phyloP scores from a whole-genome alignment of 1,139 yeast species.

The Arxiozyma slooffiae region DNA sequence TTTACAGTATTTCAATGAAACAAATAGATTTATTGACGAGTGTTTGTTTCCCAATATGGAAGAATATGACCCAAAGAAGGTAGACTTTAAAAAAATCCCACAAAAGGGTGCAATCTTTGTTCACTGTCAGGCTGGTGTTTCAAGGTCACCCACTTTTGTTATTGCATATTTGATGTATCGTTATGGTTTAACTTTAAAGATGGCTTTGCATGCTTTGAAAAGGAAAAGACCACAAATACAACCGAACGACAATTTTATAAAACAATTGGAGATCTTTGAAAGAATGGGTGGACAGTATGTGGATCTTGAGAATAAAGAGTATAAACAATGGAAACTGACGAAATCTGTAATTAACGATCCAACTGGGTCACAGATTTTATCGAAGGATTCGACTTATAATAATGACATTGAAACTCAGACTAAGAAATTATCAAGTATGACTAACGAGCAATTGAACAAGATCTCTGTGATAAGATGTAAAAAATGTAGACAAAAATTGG shows the following conservation, averaged over 20 bases:
- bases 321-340: constrained; percentile 43
- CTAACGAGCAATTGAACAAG: constrained; percentile 17
- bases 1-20: constrained; percentile 47
- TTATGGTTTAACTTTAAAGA: constrained; percentile 47
- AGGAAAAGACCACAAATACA: constrained; percentile 48
- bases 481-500: constrained; percentile 52
- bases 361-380: constrained; percentile 27
- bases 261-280: constrained; percentile 59
- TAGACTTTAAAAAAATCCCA: constrained; percentile 32
- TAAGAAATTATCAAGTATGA: constrained; percentile 22
- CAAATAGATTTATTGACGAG: constrained; percentile 56
- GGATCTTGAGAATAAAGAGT: constrained; percentile 33
- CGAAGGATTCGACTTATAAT: constrained; percentile 27
- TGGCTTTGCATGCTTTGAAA: constrained; percentile 63
- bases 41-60: constrained; percentile 43
- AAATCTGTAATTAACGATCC: constrained; percentile 23
- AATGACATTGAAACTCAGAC: constrained; percentile 19
- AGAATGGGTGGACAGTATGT: constrained; percentile 37
- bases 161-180: constrained; percentile 74
- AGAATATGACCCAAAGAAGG: constrained; percentile 25
- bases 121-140: constrained; percentile 82
- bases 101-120: constrained; percentile 43
- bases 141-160: constrained; percentile 65
- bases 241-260: constrained; percentile 72
- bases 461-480: constrained; percentile 51